These are phyloP conservation scores for Dactylorhiza incarnata DNA, from an alignment of 106 monocot species.

Conservation along the genomic window DNA sequence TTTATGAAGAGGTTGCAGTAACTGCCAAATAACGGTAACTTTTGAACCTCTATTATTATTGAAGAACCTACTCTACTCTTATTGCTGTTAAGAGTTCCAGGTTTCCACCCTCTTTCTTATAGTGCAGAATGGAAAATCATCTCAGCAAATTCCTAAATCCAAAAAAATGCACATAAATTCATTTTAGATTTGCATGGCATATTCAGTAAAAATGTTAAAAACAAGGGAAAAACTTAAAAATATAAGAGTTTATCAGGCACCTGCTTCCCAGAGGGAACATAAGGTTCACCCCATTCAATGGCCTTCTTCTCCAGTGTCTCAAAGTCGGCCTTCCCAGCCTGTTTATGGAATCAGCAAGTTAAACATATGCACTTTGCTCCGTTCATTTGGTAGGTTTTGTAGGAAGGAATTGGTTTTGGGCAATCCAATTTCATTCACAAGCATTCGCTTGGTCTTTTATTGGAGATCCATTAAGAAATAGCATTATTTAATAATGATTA, in stretches of 20 bases:
- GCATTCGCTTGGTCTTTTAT: too few relatives aligned
- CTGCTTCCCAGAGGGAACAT: conserved; percentile 90
- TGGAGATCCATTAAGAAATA: too few relatives aligned
- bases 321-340: conserved; percentile 93
- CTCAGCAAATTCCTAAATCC: conserved; percentile 10
- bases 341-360: not conserved
- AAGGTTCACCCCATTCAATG: conserved; percentile 80
- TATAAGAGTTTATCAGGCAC: conserved; percentile 19
- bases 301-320: conserved; percentile 87
- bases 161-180: not conserved
- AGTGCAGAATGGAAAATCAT: conserved; percentile 6
- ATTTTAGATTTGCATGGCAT: not conserved
- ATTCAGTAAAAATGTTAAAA: not conserved
- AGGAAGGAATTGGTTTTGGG: too few relatives aligned
- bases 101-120: not conserved
- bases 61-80: not conserved
- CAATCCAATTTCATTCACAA: too few relatives aligned
- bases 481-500: too few relatives aligned
- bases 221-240: not conserved
- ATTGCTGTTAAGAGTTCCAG: not conserved
- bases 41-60: not conserved
- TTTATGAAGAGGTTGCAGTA: too few relatives aligned
- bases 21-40: too few relatives aligned
- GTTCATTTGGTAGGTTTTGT: too few relatives aligned
- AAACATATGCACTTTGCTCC: not conserved